Percentiles rank a stretch among this genome's conserved stretches.
These are phyloP conservation scores for Penicillium sp. DNA, from an alignment of 2,329 filamentous ascomycete genomes.

Conservation along the genomic window DNA sequence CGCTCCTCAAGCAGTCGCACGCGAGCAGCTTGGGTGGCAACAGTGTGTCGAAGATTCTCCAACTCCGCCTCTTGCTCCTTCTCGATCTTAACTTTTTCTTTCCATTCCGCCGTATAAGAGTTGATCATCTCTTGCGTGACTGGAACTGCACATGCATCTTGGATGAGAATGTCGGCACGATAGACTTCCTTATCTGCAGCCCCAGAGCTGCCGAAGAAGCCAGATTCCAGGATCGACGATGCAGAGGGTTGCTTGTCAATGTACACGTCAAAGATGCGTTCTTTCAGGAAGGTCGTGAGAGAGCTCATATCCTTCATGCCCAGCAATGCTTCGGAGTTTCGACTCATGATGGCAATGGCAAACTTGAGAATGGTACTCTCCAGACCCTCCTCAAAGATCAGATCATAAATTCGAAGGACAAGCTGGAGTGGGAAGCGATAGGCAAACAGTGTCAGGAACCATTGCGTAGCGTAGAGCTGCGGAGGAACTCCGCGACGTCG, in stretches of 20 bases:
- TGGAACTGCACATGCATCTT: constrained; percentile 82
- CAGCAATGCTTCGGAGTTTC: constrained; percentile 73
- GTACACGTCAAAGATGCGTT: constrained; percentile 91
- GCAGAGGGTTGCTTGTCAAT: constrained; percentile 90
- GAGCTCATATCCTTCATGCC: constrained; percentile 86
- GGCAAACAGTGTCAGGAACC: constrained; percentile 97
- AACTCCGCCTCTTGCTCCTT: constrained; percentile 78
- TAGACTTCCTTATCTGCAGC: constrained; percentile 92
- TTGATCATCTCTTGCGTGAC: constrained; percentile 78
- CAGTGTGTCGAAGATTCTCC: constrained; percentile 62
- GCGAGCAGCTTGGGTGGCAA: constrained; percentile 62
- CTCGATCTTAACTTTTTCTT: constrained; percentile 77
- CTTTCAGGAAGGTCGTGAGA: constrained; percentile 84
- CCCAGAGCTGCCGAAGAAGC: constrained; percentile 91
- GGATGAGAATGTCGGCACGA: constrained; percentile 84
- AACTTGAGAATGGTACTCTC: constrained; percentile 86
- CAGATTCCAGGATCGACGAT: constrained; percentile 89
- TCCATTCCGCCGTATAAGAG: constrained; percentile 79
- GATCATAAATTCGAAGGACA: constrained; percentile 90
- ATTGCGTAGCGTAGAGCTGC: constrained; percentile 94
- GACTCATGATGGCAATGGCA: constrained; percentile 91
- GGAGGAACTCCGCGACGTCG: constrained; percentile 80
- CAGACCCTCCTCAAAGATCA: constrained; percentile 88
- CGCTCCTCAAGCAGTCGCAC: constrained; percentile 84
- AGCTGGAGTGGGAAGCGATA: constrained; percentile 96